Base-by-base conservation (phyloP, 805 yeast species). In the Huiozyma naganishii region DNA sequence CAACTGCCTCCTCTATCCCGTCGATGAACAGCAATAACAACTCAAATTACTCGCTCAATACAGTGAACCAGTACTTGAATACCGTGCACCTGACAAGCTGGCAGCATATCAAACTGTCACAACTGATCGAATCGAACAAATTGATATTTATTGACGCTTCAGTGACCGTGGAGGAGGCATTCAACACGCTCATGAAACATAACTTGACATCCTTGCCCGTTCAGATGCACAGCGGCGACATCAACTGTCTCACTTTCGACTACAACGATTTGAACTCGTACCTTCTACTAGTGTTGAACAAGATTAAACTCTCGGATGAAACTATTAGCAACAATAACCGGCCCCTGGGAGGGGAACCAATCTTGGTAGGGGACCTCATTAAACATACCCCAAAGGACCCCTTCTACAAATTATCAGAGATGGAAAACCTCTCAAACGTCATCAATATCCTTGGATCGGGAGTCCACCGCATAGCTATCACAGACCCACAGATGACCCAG, bases 181-280 rank as follows among this genome's bases (percentile, higher is more conserved):
- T 84, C 67, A 86, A 88, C 54, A 78, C 80, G 3, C 70, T 90
- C 55, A 72, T 74, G 29, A 65, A 71, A 29, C 74, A 88, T 62
- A 78, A 82, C 47, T 72, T 90, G 55, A 89, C 96, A 1, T 81
- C 92, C 7, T 67, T 90, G 45, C 97, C 97, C 0, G 90, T 90
- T 17, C 37, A 41, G n/a, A 13, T 27, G 46, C 68, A 70, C 38
- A 67, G 54, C 46, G 65, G 68, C 2, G 67, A 70, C 41, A 83
- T 77, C 45, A 75, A 80, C 50, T 84, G 88, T 53, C 71, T 82
- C 47, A 82, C 95, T 0, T 89, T 89, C 61, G 97, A 90, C 62
- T 90, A 87, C 65, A 74, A 90, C 23, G 97, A 90, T 64, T 71
- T 90, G 62, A 87, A 85, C 55, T 80, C 95, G 10, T 87, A 86